A percentile compares a stretch with the other conserved stretches of the same genome.
Evolutionary conservation across 2,329 filamentous ascomycete species (phyloP).

Genomic region (Colletotrichum somersetense): DNA sequence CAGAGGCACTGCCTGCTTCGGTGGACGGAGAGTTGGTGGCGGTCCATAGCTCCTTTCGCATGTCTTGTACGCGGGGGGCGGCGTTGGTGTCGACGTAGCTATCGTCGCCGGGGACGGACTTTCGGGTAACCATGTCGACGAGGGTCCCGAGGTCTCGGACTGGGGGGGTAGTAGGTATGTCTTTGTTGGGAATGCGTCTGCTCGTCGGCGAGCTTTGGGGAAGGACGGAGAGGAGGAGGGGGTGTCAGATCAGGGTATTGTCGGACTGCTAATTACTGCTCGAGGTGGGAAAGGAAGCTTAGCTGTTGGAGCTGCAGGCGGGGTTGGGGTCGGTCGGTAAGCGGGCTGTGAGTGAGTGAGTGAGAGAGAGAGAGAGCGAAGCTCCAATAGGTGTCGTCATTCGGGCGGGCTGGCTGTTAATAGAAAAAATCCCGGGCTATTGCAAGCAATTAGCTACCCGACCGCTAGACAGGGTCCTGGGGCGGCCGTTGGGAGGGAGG

Average conservation of each 20-base stretch:
- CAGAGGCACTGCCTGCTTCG: conserved; percentile 45
- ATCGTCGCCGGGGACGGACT: conserved; percentile 51
- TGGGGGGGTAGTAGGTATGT: conserved; percentile 1
- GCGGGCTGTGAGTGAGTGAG: conserved; percentile 16
- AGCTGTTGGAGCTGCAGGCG: conserved; percentile 21
- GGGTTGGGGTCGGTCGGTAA: conserved; percentile 1
- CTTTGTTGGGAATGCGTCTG: background rate
- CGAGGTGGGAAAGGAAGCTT: background rate
- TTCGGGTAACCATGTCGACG: conserved; percentile 57
- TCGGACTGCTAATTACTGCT: background rate
- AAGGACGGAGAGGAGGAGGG: background rate
- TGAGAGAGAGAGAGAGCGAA: conserved; percentile 28
- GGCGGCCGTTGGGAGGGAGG: background rate
- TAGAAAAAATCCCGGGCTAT: conserved; percentile 18
- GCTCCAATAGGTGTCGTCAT: conserved; percentile 39
- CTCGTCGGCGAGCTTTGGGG: conserved; percentile 16
- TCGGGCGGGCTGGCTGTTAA: conserved; percentile 31
- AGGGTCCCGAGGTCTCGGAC: conserved; percentile 37
- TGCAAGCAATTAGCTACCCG: conserved; percentile 21
- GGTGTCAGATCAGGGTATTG: background rate
- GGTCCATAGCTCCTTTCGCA: conserved; percentile 50
- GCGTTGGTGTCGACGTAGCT: conserved; percentile 45
- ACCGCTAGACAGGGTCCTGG: conserved; percentile 15
- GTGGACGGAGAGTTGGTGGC: conserved; percentile 50
- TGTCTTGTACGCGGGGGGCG: conserved; percentile 46